Conservation (phyloP, 2,329 filamentous ascomycete species). For the Cladophialophora chaetospira region DNA sequence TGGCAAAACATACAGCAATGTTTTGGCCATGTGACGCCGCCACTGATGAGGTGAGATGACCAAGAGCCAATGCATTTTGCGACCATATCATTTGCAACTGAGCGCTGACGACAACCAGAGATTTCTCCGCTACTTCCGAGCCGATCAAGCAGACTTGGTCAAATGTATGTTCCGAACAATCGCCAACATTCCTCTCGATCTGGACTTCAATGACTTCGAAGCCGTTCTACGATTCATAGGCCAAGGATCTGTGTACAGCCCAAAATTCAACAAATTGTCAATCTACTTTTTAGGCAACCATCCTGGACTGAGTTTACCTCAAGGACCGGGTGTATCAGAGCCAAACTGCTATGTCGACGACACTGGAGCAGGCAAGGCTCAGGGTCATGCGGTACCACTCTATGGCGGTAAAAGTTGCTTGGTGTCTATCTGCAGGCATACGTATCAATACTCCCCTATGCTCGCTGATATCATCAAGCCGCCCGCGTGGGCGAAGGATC, state of each 20-base stretch:
- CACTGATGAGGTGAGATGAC: slow-evolving; percentile 1
- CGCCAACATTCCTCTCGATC: slow-evolving; percentile 2
- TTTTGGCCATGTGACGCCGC: slow-evolving; percentile 9
- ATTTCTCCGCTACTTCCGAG: slow-evolving; percentile 1
- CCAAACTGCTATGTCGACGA: neutral
- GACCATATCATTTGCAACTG: no score
- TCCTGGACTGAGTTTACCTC: neutral
- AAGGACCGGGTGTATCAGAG: no score
- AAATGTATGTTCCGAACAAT: slow-evolving; percentile 1
- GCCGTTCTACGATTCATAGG: neutral
- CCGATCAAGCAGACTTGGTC: neutral
- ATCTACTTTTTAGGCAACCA: slow-evolving; percentile 5
- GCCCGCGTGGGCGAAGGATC: slow-evolving; percentile 3
- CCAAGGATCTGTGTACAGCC: neutral
- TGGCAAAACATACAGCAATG: neutral
- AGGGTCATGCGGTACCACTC: neutral
- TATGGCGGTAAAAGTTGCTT: neutral
- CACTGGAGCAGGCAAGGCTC: neutral
- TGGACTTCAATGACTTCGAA: neutral
- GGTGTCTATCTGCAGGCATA: neutral
- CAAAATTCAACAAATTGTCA: neutral
- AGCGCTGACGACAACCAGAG: no score
- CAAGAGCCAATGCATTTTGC: no score
- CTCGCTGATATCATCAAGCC: neutral
- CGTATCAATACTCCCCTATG: neutral